These are phyloP conservation scores for Castanea mollissima DNA, from an alignment of 306 rosid genomes.

Conservation along the genomic window DNA sequence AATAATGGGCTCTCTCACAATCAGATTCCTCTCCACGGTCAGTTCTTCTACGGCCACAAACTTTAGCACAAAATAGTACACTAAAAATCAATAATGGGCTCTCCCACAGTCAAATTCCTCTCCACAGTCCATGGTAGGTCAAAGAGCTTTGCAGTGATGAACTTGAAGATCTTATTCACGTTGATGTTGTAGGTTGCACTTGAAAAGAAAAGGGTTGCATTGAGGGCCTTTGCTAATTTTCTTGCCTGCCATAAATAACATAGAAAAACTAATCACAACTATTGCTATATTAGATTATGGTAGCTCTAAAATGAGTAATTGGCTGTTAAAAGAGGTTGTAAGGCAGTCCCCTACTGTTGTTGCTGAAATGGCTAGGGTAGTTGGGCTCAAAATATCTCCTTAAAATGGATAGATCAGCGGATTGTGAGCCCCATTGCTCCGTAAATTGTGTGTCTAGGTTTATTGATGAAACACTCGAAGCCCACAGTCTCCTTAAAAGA, in stretches of 20 bases:
- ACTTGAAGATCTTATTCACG: slow-evolving; percentile 94
- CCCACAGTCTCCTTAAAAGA: neutral
- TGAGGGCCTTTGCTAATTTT: slow-evolving; percentile 77
- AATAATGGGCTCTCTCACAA: slow-evolving; percentile 84
- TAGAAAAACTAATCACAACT: slow-evolving; percentile 6
- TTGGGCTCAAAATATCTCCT: neutral
- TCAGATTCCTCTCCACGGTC: slow-evolving; percentile 86
- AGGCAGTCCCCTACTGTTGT: too few species aligned
- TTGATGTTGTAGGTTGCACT: slow-evolving; percentile 95
- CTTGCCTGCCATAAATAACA: slow-evolving; percentile 67
- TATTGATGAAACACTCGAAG: neutral
- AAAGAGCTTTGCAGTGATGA: slow-evolving; percentile 90
- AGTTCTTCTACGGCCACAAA: too few species aligned
- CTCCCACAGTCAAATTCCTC: slow-evolving; percentile 84
- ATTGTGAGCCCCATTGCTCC: neutral
- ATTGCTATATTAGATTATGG: neutral
- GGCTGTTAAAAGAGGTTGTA: neutral
- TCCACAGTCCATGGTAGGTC: slow-evolving; percentile 94
- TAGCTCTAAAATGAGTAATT: neutral
- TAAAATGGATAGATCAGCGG: neutral
- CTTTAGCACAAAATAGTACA: too few species aligned
- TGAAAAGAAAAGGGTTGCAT: slow-evolving; percentile 87
- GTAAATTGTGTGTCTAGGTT: neutral
- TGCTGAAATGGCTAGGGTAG: neutral
- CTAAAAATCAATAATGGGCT: slow-evolving; percentile 92